phyloP scores from a whole-genome alignment of 1,284 basidiomycete genomes.

The Peniophora sp. region DNA sequence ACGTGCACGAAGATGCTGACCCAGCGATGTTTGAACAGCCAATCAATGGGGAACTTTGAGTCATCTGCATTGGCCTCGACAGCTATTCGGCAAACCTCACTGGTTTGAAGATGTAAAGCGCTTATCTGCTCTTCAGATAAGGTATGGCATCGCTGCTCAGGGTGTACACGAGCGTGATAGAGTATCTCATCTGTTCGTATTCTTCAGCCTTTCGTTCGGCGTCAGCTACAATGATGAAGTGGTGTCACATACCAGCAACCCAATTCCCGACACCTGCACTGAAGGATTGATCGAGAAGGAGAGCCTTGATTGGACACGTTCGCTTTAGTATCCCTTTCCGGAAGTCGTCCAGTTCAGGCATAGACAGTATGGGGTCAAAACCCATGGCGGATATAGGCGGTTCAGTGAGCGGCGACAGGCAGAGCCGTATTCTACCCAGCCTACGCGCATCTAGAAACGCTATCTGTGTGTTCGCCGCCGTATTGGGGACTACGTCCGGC shows the following conservation, averaged over 20 bases:
- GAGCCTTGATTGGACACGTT: slow-evolving; percentile 67
- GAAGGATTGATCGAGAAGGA: slow-evolving; percentile 78
- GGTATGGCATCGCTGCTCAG: slow-evolving; percentile 59
- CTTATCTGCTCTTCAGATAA: slow-evolving; percentile 44
- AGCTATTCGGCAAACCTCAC: slow-evolving; percentile 54
- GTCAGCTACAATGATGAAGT: neutral
- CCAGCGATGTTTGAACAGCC: slow-evolving; percentile 71
- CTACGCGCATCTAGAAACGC: slow-evolving; percentile 67
- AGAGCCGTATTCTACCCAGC: slow-evolving; percentile 65
- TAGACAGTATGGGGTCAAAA: slow-evolving; percentile 72
- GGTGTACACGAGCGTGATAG: slow-evolving; percentile 74
- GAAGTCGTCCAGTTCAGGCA: slow-evolving; percentile 60
- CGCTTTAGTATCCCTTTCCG: slow-evolving; percentile 42
- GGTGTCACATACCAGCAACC: slow-evolving; percentile 53
- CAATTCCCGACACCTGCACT: slow-evolving; percentile 81
- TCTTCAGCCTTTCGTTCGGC: neutral
- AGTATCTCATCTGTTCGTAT: slow-evolving; percentile 59
- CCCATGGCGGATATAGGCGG: slow-evolving; percentile 66
- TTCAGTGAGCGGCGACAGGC: slow-evolving; percentile 49
- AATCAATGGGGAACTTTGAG: slow-evolving; percentile 58
- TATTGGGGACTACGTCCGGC: slow-evolving; percentile 23
- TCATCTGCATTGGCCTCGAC: slow-evolving; percentile 72
- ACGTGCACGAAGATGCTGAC: slow-evolving; percentile 21
- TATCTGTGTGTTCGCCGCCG: slow-evolving; percentile 27
- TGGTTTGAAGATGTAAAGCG: slow-evolving; percentile 49